phyloP scores from a whole-genome alignment of 306 rosid species.

The Corylus americana region DNA sequence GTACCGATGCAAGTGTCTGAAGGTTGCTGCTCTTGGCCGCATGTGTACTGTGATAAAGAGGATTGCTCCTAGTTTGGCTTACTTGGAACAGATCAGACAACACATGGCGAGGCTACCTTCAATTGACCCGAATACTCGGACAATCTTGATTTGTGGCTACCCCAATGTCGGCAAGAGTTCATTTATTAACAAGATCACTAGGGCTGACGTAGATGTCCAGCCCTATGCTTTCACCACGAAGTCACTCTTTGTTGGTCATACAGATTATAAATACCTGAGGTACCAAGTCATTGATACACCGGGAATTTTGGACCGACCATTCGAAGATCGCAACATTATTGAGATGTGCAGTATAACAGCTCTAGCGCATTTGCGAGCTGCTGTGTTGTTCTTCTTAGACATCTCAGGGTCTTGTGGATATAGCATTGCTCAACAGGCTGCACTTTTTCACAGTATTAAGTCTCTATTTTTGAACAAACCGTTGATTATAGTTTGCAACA shows the following conservation, averaged over 20 bases:
- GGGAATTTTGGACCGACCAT: constrained; percentile 88
- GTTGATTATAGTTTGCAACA: constrained; percentile 55
- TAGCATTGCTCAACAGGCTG: constrained; percentile 81
- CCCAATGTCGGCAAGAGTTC: constrained; percentile 96
- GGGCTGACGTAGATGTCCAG: constrained; percentile 93
- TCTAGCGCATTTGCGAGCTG: constrained; percentile 85
- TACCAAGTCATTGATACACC: constrained; percentile 94
- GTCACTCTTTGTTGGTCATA: constrained; percentile 88
- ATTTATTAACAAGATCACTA: constrained; percentile 83
- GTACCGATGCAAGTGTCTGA: constrained; percentile 74
- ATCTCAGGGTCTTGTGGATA: constrained; percentile 91
- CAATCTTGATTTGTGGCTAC: constrained; percentile 82
- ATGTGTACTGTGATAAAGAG: constrained; percentile 93
- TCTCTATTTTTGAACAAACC: constrained; percentile 62
- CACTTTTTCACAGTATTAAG: constrained; percentile 77
- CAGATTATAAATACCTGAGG: constrained; percentile 80
- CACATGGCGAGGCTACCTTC: constrained; percentile 95
- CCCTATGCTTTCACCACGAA: constrained; percentile 92
- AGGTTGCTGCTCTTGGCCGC: constrained; percentile 91
- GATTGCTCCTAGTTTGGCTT: constrained; percentile 87
- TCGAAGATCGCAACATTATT: constrained; percentile 85
- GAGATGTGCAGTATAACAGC: constrained; percentile 98
- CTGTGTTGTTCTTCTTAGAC: constrained; percentile 84
- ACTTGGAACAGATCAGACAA: constrained; percentile 83
- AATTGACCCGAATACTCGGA: constrained; percentile 75